A percentile compares a stretch with the other conserved stretches of the same genome.
Conservation (phyloP, 164 flowering plant species). For the Sedum album region DNA sequence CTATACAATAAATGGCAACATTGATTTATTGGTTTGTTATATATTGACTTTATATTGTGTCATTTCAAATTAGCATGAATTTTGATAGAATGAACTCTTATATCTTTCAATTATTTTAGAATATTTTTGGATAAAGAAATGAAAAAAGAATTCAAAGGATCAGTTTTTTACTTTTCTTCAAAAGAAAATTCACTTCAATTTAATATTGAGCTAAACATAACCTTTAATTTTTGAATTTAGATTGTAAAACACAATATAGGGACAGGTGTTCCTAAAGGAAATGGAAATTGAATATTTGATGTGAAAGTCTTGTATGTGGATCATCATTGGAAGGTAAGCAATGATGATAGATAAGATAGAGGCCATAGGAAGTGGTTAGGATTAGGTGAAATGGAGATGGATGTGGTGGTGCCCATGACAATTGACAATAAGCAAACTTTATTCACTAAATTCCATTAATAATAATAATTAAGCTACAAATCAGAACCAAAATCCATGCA, state of each 20-base stretch:
- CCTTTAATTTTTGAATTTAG: too few species aligned
- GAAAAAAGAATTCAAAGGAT: too few species aligned
- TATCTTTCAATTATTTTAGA: not conserved
- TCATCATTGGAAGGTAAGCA: not conserved
- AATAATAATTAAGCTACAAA: not conserved
- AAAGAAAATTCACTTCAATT: too few species aligned
- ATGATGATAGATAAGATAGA: not conserved
- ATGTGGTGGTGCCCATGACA: not conserved
- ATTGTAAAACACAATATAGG: not conserved
- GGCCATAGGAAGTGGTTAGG: not conserved
- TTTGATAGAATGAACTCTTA: too few species aligned
- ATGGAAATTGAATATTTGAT: not conserved
- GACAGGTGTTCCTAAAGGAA: not conserved
- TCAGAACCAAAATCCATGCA: too few species aligned
- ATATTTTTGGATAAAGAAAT: too few species aligned
- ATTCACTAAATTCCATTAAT: not conserved
- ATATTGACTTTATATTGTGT: not conserved
- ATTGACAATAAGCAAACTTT: not conserved
- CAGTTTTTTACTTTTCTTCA: too few species aligned
- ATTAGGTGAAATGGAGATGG: slow-evolving; percentile 2
- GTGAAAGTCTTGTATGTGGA: not conserved
- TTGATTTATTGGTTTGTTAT: not conserved
- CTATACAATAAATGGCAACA: not conserved
- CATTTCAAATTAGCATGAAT: too few species aligned
- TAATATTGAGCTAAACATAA: too few species aligned